These are phyloP conservation scores for Durio zibethinus DNA, from an alignment of 345 rosid species.

Conservation along the genomic window DNA sequence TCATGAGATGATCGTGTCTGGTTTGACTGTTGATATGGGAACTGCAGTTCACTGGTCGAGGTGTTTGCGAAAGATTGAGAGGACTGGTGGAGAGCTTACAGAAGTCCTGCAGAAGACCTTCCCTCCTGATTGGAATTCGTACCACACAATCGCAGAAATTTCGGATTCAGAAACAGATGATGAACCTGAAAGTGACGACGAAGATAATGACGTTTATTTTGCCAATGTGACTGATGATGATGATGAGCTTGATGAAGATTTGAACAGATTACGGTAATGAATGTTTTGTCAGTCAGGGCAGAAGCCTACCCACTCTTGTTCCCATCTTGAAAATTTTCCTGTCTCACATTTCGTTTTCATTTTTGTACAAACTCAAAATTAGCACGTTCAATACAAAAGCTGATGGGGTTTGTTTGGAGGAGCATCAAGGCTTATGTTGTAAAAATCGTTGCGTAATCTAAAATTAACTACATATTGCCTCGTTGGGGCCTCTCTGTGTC, in stretches of 20 bases:
- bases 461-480: neutral
- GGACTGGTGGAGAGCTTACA: conserved; percentile 84
- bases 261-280: conserved; percentile 6
- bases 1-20: conserved; percentile 74
- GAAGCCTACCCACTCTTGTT: neutral
- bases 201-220: conserved; percentile 16
- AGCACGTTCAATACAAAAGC: neutral
- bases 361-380: neutral
- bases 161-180: conserved; percentile 34
- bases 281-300: neutral
- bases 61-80: conserved; percentile 78
- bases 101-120: conserved; percentile 89
- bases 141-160: conserved; percentile 29
- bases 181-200: conserved; percentile 21
- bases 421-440: neutral
- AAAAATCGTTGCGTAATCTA: neutral
- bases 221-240: conserved; percentile 25
- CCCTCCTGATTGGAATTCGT: conserved; percentile 83
- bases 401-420: neutral
- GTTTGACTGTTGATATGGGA: conserved; percentile 81
- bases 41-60: conserved; percentile 94
- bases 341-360: neutral
- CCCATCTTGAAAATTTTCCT: neutral
- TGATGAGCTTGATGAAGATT: conserved; percentile 22
- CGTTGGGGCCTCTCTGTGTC: neutral